phyloP scores from a whole-genome alignment of 2,329 filamentous ascomycete species.

The Aspergillus udagawae region DNA sequence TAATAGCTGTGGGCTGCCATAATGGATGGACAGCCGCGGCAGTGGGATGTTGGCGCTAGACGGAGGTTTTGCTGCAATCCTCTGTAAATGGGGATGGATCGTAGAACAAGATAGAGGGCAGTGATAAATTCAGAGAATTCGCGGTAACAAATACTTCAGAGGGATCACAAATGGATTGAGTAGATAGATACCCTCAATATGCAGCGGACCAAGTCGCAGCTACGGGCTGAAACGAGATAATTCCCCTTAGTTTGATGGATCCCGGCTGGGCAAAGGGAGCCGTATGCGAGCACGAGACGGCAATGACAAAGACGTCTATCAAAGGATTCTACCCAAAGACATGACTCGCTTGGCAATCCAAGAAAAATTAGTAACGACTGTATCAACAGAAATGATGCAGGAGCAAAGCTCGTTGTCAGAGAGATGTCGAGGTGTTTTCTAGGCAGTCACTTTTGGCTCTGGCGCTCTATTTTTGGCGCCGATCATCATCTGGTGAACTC shows the following conservation, averaged over 20 bases:
- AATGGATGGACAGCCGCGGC: conserved; percentile 20
- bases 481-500: conserved; percentile 9
- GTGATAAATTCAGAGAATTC: neutral
- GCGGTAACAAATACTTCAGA: neutral
- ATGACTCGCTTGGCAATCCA: neutral
- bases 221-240: neutral
- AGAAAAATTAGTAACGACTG: neutral
- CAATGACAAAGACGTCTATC: neutral
- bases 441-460: conserved; percentile 11
- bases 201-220: neutral
- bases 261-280: neutral
- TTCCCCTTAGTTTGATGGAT: neutral
- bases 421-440: conserved; percentile 1
- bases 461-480: conserved; percentile 14
- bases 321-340: neutral
- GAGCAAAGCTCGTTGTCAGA: conserved; percentile 3
- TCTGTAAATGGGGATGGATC: neutral
- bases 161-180: neutral
- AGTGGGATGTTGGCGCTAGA: conserved; percentile 3
- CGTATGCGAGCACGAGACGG: neutral
- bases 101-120: neutral
- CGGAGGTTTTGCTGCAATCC: neutral
- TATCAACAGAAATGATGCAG: neutral
- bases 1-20: conserved; percentile 69
- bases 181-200: neutral